A percentile compares a stretch with the other conserved stretches of the same genome.
Conservation (phyloP, 495 filamentous ascomycete species). For the Podospora australis region DNA sequence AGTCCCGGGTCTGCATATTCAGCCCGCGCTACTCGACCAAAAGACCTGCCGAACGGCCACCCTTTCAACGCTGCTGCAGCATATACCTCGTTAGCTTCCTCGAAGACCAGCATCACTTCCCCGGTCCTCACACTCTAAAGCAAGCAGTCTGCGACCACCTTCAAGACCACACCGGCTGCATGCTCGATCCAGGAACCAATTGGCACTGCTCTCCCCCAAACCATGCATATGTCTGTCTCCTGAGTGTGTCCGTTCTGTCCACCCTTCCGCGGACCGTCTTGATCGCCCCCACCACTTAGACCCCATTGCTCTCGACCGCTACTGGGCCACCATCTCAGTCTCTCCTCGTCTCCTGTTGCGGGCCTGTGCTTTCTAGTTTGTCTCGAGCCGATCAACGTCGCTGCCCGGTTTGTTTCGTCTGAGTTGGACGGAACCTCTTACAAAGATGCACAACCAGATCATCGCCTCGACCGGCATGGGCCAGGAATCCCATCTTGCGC, state of each 20-base stretch:
- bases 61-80: conserved; percentile 23
- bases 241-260: conserved; percentile 18
- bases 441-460: conserved; percentile 46
- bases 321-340: too few species aligned
- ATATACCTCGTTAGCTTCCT: neutral
- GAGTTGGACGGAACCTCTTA: conserved; percentile 22
- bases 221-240: conserved; percentile 26
- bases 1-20: conserved; percentile 8
- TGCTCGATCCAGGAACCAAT: conserved; percentile 25
- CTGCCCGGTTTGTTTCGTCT: conserved; percentile 24
- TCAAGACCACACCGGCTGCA: conserved; percentile 24
- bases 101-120: conserved; percentile 13
- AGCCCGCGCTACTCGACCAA: conserved; percentile 14
- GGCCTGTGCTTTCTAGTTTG: conserved; percentile 9
- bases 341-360: too few species aligned
- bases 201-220: conserved; percentile 16
- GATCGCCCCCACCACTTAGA: conserved; percentile 18
- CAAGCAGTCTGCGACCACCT: conserved; percentile 15
- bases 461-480: conserved; percentile 41
- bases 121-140: conserved; percentile 11
- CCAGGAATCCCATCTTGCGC: conserved; percentile 42
- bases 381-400: conserved; percentile 21
- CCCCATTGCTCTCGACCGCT: conserved; percentile 9
- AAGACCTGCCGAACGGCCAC: conserved; percentile 20
- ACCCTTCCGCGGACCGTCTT: conserved; percentile 20